Evolutionary conservation across 176 grass and related monocot species (phyloP), one percentile per base, ranked within the genome.

Genomic region (Cocos nucifera): DNA sequence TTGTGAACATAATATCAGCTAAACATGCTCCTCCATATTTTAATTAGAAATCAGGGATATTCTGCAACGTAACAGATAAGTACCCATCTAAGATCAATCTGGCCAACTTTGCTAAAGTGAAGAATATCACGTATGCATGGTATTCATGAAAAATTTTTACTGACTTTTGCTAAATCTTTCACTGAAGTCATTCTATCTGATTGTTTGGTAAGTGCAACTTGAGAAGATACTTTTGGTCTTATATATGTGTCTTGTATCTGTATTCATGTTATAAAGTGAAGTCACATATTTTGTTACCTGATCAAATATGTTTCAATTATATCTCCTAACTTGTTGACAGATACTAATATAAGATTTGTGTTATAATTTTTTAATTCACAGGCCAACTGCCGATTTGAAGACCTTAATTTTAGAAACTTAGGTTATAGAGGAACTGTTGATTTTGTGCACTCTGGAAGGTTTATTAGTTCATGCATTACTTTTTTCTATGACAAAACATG

Each of bases 341-440:
- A 12, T 44, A 44, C 35, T 44, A 44, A 44, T 44, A 44, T 44
- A 44, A 12, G 35, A 44, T 44, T 44, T 44, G 9, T 44, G 10
- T 12, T 14, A 44, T 44, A 44, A 44, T 44, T 44, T 30, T 30
- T 6, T 30, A 30, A 30, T 70, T 73, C 35, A 53, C 63, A 74
- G 71, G 71, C 62, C 77, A 59, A 76, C 51, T 73, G 71, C 62
- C 54, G 30, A 56, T 61, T 32, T 65, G 82, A 89, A 63, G 90
- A 70, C 22, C 58, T 66, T 67, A 81, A 70, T 51, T 69, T 49
- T 56, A 54, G 78, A 66, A 81, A 79, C 30, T 74, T 75, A 20
- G 56, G 63, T 77, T 66, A 53, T 78, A 53, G 53, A 59, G 22
- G 57, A 76, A 75, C 73, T 32, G 50, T 79, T 57, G 39, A 76